These are phyloP conservation scores for Carex sylvatica DNA, from an alignment of 202 grass and related monocot species.

Conservation along the genomic window DNA sequence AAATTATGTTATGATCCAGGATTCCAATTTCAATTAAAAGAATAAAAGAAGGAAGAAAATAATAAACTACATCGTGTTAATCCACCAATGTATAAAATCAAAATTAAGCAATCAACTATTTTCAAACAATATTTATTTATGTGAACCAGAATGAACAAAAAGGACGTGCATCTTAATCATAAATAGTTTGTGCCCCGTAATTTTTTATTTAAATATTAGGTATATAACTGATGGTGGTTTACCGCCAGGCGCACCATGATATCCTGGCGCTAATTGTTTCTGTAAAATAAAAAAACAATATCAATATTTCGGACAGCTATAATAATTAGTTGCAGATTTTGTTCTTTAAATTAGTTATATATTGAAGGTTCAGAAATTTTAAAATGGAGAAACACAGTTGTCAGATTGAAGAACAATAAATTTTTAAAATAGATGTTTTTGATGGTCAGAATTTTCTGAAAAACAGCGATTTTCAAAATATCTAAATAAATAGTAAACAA, in stretches of 20 bases:
- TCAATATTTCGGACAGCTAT: conserved; percentile 4
- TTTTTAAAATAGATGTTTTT: no score
- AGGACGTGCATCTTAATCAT: background rate
- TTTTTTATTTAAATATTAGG: background rate
- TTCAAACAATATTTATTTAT: background rate
- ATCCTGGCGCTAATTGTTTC: background rate
- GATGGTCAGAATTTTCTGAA: no score
- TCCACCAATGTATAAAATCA: background rate
- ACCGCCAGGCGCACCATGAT: background rate
- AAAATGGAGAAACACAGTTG: background rate
- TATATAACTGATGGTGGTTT: background rate
- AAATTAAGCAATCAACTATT: background rate
- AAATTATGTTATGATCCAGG: background rate
- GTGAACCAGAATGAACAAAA: background rate
- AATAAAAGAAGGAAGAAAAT: background rate
- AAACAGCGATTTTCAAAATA: no score
- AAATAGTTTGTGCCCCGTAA: background rate
- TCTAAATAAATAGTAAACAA: no score
- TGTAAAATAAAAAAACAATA: conserved; percentile 10
- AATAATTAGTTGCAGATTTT: conserved; percentile 1
- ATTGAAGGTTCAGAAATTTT: background rate
- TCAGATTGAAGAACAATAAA: conserved; percentile 2
- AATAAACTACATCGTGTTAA: background rate
- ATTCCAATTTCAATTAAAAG: background rate
- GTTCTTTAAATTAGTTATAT: background rate